These are phyloP conservation scores for Verticillium longisporum DNA, from an alignment of 2,329 filamentous ascomycete genomes.

Conservation along the genomic window DNA sequence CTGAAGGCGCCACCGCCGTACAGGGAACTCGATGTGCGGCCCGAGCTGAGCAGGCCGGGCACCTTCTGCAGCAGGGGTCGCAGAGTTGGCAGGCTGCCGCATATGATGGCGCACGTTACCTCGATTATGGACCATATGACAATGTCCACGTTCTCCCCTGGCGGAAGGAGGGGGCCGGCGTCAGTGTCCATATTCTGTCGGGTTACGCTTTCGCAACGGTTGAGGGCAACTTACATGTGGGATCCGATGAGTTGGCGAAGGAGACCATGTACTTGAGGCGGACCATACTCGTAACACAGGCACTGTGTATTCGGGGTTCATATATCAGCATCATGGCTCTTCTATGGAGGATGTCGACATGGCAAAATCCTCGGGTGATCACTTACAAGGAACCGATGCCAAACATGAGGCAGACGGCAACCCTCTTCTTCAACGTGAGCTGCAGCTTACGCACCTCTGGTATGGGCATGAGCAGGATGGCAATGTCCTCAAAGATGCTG, in stretches of 20 bases:
- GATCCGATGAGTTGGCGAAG: conserved; percentile 5
- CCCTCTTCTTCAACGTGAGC: conserved; percentile 4
- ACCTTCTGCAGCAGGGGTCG: conserved; percentile 19
- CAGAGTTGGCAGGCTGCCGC: conserved; percentile 31
- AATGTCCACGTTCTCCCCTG: conserved; percentile 19
- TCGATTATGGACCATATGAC: conserved; percentile 24
- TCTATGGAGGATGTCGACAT: background rate
- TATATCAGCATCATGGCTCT: background rate
- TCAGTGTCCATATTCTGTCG: too few species aligned
- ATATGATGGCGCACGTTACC: conserved; percentile 28
- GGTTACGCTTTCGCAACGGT: too few species aligned
- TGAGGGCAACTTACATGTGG: conserved; percentile 2
- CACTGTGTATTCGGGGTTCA: background rate
- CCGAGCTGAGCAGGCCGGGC: background rate
- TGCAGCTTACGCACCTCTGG: conserved; percentile 9
- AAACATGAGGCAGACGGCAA: conserved; percentile 10
- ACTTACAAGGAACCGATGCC: conserved; percentile 11
- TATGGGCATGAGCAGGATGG: conserved; percentile 10
- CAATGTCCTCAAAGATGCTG: conserved; percentile 11
- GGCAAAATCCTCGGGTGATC: accelerated
- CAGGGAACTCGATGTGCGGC: background rate
- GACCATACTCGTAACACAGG: conserved; percentile 12
- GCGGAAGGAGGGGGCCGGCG: background rate
- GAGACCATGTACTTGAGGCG: conserved; percentile 10
- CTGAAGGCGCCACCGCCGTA: background rate